Evolutionary conservation across 148 eudicot species (phyloP).

Genomic region (Dianthus caryophyllus): DNA sequence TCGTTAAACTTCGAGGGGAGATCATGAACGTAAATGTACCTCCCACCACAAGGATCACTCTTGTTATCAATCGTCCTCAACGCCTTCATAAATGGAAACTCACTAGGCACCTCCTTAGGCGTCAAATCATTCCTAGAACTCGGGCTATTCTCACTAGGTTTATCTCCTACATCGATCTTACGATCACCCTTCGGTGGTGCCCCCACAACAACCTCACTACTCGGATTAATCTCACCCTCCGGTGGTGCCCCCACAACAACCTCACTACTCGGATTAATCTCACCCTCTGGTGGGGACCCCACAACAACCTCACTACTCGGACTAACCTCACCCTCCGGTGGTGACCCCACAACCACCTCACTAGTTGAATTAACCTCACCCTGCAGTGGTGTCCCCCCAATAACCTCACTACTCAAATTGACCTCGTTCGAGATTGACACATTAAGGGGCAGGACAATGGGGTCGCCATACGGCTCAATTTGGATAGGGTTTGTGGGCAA

Average conservation of each 20-base stretch:
- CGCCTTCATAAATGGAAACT: conserved; percentile 62
- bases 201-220: no score
- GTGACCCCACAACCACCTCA: no score
- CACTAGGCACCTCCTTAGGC: conserved; percentile 21
- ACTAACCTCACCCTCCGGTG: no score
- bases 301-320: no score
- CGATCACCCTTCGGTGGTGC: no score
- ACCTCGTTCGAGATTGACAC: not conserved
- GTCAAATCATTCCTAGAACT: conserved; percentile 10
- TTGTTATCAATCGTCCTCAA: conserved; percentile 67
- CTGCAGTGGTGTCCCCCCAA: conserved; percentile 1
- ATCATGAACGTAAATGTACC: conserved; percentile 89
- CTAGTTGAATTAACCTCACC: no score
- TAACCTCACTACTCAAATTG: not conserved
- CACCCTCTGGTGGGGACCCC: no score
- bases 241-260: no score
- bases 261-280: no score
- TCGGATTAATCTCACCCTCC: no score
- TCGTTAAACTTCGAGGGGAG: conserved; percentile 82
- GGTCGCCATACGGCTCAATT: conserved; percentile 24
- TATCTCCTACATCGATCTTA: conserved; percentile 20
- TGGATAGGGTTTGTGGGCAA: conserved; percentile 27
- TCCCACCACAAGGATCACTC: conserved; percentile 96
- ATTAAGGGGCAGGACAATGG: conserved; percentile 11
- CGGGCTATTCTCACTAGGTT: conserved; percentile 4